Evolutionary conservation across 352 stramenopile species (phyloP), one percentile per base, ranked within the genome.

Genomic region (Blastocystis sp.): DNA sequence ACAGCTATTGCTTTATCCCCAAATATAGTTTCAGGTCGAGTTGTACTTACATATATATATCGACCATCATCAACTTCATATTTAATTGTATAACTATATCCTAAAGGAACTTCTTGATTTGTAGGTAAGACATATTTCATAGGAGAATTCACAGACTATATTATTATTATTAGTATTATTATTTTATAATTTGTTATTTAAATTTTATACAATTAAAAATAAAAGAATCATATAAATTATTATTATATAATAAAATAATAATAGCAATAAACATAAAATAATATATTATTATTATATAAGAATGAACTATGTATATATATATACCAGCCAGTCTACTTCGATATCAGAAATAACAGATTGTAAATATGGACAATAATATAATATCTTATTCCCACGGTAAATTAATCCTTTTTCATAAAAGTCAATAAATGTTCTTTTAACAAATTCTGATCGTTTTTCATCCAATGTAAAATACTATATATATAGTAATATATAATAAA

Each of bases 1-100:
- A 98, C 81, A 27, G 88, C 94, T 9, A 98, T 79, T 0, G 89
- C 91, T 1, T 88, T 88, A 68, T 98, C 91, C 4, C 91, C 91
- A 56, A 95, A 88, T 44, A 98, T 95, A 2, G 91, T 98, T 71
- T 98, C 91, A 0, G 88, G 88, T 46, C 91, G 73, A 0, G 91
- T 97, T 0, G 91, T 98, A 37, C 91, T 86, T 5, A 99, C 84
- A 6, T 87, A 73, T 18, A 98, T 65, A 52, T n/a, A 72, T 77
- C 28, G 56, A 24, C 27, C 16, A 0, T 69, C 75, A 41, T 75
- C 75, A 78, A 47, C n/a, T n/a, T n/a, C n/a, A n/a, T n/a, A n/a
- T n/a, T n/a, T n/a, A n/a, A n/a, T n/a, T n/a, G n/a, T n/a, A n/a
- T n/a, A n/a, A n/a, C n/a, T n/a, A n/a, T n/a, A n/a, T n/a, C n/a